phyloP scores from a whole-genome alignment of 768 basidiomycete genomes.

The Agrocybe chaxingu region DNA sequence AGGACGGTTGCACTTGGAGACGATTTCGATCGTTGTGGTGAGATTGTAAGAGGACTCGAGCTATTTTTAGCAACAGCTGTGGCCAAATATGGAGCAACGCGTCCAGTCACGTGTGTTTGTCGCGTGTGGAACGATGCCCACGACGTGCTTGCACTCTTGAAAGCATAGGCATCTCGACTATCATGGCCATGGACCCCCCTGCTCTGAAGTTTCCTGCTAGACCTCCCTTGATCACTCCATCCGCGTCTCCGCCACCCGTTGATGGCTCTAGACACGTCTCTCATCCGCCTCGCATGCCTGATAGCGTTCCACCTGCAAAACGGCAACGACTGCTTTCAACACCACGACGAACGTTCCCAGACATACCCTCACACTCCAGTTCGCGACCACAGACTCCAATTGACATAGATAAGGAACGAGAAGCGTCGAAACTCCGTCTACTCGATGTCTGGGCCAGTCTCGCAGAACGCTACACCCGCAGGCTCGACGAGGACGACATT shows the following conservation, averaged over 20 bases:
- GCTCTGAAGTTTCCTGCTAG: slow-evolving; percentile 11
- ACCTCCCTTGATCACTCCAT: slow-evolving; percentile 45
- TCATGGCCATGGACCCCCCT: slow-evolving; percentile 12
- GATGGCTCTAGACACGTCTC: not conserved
- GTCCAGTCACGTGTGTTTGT: slow-evolving; percentile 1
- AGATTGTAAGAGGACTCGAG: not conserved
- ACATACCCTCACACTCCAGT: slow-evolving; percentile 35
- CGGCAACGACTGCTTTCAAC: slow-evolving; percentile 46
- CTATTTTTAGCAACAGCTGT: not conserved
- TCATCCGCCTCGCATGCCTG: slow-evolving; percentile 9
- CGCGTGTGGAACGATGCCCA: slow-evolving; percentile 1
- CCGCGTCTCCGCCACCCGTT: slow-evolving; percentile 46
- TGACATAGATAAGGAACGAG: slow-evolving; percentile 52
- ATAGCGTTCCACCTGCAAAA: slow-evolving; percentile 43
- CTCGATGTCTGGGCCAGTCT: slow-evolving; percentile 65
- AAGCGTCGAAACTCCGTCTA: slow-evolving; percentile 55
- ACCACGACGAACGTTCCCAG: slow-evolving; percentile 29
- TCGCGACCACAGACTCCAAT: slow-evolving; percentile 26
- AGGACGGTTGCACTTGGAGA: no score
- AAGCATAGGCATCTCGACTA: no score
- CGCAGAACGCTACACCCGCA: slow-evolving; percentile 62
- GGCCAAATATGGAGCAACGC: not conserved
- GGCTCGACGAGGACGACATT: slow-evolving; percentile 77
- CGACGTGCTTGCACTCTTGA: no score
- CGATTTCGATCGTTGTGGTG: not conserved